These are phyloP conservation scores for Talaromyces nanjingensis DNA, from an alignment of 495 filamentous ascomycete species.

Conservation along the genomic window DNA sequence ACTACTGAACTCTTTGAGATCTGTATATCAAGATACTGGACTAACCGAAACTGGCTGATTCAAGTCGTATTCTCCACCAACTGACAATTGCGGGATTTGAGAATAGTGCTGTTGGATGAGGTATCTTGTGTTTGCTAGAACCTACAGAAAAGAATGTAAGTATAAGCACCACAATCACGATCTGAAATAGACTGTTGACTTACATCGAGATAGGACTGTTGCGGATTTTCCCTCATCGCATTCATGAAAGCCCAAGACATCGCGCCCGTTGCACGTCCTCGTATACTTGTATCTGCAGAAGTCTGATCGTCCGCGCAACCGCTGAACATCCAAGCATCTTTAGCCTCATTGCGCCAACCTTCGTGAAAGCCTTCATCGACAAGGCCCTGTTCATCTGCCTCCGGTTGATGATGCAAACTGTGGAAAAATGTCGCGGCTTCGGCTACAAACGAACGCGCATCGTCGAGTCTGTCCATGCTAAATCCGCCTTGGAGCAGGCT, in stretches of 20 bases:
- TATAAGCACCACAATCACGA: not conserved
- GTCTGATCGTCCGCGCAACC: conserved; percentile 57
- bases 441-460: conserved; percentile 46
- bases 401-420: conserved; percentile 35
- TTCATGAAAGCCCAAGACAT: conserved; percentile 56
- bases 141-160: conserved; percentile 16
- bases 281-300: conserved; percentile 50
- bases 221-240: conserved; percentile 39
- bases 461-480: conserved; percentile 35
- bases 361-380: conserved; percentile 44
- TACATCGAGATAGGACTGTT: conserved; percentile 47
- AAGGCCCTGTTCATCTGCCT: conserved; percentile 40
- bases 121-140: conserved; percentile 41
- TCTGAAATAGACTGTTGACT: not conserved
- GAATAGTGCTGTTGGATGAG: conserved; percentile 40
- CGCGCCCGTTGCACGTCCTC: conserved; percentile 39
- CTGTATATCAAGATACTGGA: not conserved
- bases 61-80: conserved; percentile 37
- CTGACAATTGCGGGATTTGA: conserved; percentile 48
- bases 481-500: conserved; percentile 49
- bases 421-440: conserved; percentile 50
- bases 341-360: conserved; percentile 44
- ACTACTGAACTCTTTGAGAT: not conserved
- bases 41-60: conserved; percentile 25
- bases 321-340: conserved; percentile 54